These are phyloP conservation scores for Bipolaris victoriae DNA, from an alignment of 2,329 filamentous ascomycete genomes.

Conservation along the genomic window DNA sequence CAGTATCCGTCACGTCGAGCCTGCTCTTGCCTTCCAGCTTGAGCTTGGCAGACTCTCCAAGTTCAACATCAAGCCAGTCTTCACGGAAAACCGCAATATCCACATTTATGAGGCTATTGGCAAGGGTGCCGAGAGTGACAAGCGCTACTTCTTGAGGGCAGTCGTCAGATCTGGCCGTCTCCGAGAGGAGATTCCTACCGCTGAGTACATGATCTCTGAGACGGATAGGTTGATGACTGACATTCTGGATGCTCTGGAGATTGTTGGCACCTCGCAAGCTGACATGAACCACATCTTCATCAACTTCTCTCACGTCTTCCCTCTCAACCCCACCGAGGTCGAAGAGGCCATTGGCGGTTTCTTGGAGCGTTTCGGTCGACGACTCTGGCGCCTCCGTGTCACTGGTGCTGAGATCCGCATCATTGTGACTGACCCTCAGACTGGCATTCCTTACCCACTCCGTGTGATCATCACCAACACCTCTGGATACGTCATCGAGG, in stretches of 20 bases:
- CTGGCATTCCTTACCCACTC: slow-evolving; percentile 85
- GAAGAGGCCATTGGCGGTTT: slow-evolving; percentile 93
- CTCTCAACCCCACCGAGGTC: slow-evolving; percentile 84
- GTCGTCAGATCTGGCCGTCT: slow-evolving; percentile 93
- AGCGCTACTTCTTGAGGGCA: slow-evolving; percentile 97
- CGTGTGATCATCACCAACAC: slow-evolving; percentile 98
- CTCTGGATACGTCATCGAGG: slow-evolving; percentile 95
- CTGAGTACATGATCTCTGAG: slow-evolving; percentile 97
- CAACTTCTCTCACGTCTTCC: slow-evolving; percentile 98
- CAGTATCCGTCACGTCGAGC: slow-evolving; percentile 96
- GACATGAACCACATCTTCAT: slow-evolving; percentile 99
- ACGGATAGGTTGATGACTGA: slow-evolving; percentile 96
- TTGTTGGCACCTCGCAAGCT: slow-evolving; percentile 98
- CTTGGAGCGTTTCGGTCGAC: slow-evolving; percentile 92
- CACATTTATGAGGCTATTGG: slow-evolving; percentile 97
- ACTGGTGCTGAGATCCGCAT: slow-evolving; percentile 98
- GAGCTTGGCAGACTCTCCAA: slow-evolving; percentile 92
- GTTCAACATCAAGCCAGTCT: slow-evolving; percentile 97
- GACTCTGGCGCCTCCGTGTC: slow-evolving; percentile 94
- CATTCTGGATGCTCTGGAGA: slow-evolving; percentile 95
- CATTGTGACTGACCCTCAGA: slow-evolving; percentile 88
- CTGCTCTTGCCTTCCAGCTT: slow-evolving; percentile 96
- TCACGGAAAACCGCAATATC: slow-evolving; percentile 98
- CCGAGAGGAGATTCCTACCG: slow-evolving; percentile 96
- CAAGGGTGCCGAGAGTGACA: slow-evolving; percentile 93